These are phyloP conservation scores for Fusarium verticillioides DNA, from an alignment of 2,329 filamentous ascomycete genomes.

Conservation along the genomic window DNA sequence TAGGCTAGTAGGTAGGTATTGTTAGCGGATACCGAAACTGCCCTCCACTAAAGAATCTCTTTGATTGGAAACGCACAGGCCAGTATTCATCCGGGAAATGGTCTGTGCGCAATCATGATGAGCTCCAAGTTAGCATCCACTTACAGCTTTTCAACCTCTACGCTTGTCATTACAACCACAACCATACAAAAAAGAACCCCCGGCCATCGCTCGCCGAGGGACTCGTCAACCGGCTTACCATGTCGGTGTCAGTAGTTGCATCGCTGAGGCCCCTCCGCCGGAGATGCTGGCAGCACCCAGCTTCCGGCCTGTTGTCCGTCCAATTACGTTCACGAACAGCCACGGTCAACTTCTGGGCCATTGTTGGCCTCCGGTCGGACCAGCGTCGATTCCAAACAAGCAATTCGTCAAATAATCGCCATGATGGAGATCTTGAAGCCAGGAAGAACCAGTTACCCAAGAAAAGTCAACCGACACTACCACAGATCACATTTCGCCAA, in stretches of 20 bases:
- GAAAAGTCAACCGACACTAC: constrained; percentile 36
- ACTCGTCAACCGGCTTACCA: constrained; percentile 26
- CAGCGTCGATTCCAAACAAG: constrained; percentile 47
- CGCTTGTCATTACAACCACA: constrained; percentile 17
- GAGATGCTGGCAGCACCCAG: constrained; percentile 45
- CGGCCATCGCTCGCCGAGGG: constrained; percentile 11
- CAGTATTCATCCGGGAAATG: constrained; percentile 29
- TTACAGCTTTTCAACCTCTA: constrained; percentile 26
- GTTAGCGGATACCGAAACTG: constrained; percentile 2
- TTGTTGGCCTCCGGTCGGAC: constrained; percentile 44
- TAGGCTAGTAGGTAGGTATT: not conserved
- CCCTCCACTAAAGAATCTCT: constrained; percentile 9
- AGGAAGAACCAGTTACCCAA: constrained; percentile 42
- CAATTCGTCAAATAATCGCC: constrained; percentile 16
- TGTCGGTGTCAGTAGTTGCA: constrained; percentile 50
- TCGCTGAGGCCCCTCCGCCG: constrained; percentile 49
- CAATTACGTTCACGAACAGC: constrained; percentile 47
- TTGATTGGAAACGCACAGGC: constrained; percentile 33
- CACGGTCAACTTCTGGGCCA: constrained; percentile 45
- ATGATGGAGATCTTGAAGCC: constrained; percentile 24
- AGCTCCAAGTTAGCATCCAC: constrained; percentile 9
- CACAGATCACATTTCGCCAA: constrained; percentile 48
- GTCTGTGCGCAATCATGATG: constrained; percentile 38
- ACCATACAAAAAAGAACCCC: not conserved
- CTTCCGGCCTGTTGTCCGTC: constrained; percentile 48